Percentiles rank a stretch among this genome's conserved stretches.
Evolutionary conservation across 2,329 filamentous ascomycete genomes (phyloP).

Genomic region (Metarhizium anisopliae): DNA sequence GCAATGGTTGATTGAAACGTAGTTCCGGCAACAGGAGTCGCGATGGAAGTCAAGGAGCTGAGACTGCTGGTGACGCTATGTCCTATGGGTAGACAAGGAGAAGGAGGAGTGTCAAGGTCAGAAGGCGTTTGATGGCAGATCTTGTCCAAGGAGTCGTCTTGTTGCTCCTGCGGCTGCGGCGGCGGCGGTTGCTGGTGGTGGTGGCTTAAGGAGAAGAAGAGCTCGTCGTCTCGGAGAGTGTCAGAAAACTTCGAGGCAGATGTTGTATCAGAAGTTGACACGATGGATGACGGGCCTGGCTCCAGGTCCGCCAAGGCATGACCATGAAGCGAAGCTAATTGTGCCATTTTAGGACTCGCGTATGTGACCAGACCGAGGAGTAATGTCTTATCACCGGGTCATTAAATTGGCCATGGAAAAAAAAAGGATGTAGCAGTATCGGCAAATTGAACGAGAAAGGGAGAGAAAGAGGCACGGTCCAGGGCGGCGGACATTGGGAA

Average conservation of each 20-base stretch:
- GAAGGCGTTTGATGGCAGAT: neutral
- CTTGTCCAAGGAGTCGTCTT: slow-evolving; percentile 10
- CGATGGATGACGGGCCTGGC: slow-evolving; percentile 5
- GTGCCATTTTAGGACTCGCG: slow-evolving; percentile 15
- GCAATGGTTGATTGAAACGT: slow-evolving; percentile 6
- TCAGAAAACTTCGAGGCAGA: slow-evolving; percentile 26
- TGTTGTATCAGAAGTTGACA: slow-evolving; percentile 25
- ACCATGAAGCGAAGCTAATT: slow-evolving; percentile 7
- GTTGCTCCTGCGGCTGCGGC: slow-evolving; percentile 9
- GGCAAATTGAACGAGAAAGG: slow-evolving; percentile 5
- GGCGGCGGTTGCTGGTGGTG: slow-evolving; percentile 7
- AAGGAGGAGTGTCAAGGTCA: slow-evolving; percentile 6
- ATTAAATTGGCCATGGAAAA: slow-evolving; percentile 11
- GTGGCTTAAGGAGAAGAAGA: neutral
- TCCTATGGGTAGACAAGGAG: neutral
- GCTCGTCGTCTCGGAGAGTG: slow-evolving; percentile 10
- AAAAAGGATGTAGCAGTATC: slow-evolving; percentile 6
- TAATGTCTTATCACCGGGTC: slow-evolving; percentile 10
- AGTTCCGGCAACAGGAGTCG: slow-evolving; percentile 9
- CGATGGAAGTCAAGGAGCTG: slow-evolving; percentile 3
- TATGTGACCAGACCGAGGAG: slow-evolving; percentile 8
- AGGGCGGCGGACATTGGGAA: slow-evolving; percentile 3
- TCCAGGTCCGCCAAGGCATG: slow-evolving; percentile 1
- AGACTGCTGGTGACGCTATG: slow-evolving; percentile 3
- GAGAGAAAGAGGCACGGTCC: neutral